phyloP scores from a whole-genome alignment of 352 stramenopile species.

The Phytophthora hibernalis region DNA sequence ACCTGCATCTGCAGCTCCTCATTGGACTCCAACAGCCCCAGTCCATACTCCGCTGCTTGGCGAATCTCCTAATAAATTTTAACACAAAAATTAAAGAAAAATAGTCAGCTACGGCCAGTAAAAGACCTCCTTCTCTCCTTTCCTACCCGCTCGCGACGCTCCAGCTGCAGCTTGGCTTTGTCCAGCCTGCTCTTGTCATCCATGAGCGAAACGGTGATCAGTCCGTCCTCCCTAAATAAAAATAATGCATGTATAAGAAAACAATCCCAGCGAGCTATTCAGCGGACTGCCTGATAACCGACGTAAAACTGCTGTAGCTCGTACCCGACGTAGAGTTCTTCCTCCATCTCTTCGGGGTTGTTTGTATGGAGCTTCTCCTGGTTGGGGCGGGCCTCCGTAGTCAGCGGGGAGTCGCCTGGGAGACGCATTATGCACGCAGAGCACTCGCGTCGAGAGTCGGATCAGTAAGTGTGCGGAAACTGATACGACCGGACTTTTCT shows the following conservation, averaged over 20 bases:
- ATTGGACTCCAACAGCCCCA: constrained; percentile 78
- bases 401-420: constrained; percentile 4
- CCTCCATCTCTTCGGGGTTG: constrained; percentile 41
- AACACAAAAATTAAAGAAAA: constrained; percentile 7
- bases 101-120: constrained; percentile 2
- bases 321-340: constrained; percentile 77
- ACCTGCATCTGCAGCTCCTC: constrained; percentile 80
- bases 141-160: constrained; percentile 52
- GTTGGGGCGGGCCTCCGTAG: constrained; percentile 25
- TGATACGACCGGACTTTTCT: constrained; percentile 28
- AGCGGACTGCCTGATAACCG: constrained; percentile 21
- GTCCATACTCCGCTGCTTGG: constrained; percentile 81
- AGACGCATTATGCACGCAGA: constrained; percentile 23
- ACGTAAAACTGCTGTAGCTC: constrained; percentile 17
- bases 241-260: constrained; percentile 15
- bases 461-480: constrained; percentile 13
- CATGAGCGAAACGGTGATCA: constrained; percentile 48
- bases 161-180: constrained; percentile 52
- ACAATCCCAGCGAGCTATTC: background rate
- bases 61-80: constrained; percentile 62
- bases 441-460: background rate
- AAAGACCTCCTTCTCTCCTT: background rate
- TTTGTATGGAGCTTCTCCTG: constrained; percentile 26
- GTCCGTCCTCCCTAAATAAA: constrained; percentile 60
- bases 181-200: constrained; percentile 62